Evolutionary conservation across 2,329 filamentous ascomycete genomes (phyloP).

Genomic region (Phoma herbarum): DNA sequence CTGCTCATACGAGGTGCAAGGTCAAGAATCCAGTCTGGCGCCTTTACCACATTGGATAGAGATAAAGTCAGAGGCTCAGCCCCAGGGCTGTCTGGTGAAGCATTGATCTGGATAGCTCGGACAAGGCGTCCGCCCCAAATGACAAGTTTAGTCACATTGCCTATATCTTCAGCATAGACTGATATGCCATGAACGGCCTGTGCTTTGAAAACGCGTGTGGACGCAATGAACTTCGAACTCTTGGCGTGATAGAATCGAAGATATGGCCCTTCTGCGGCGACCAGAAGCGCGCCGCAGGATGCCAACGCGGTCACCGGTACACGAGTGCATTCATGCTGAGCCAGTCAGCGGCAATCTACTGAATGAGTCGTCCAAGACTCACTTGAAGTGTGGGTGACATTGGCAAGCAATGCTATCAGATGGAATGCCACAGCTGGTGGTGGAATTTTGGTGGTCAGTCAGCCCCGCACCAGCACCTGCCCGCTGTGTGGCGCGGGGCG

Average conservation of each 20-base stretch:
- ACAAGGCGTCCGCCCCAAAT: constrained; percentile 56
- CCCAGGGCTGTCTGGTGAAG: constrained; percentile 34
- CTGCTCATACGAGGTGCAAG: constrained; percentile 31
- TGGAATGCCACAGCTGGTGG: constrained; percentile 25
- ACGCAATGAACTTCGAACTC: constrained; percentile 34
- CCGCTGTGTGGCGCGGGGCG: constrained; percentile 26
- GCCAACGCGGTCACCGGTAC: constrained; percentile 58
- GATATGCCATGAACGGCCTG: constrained; percentile 79
- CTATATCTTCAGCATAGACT: constrained; percentile 45
- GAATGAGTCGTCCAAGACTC: constrained; percentile 22
- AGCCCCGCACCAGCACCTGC: constrained; percentile 37
- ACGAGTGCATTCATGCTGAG: constrained; percentile 51
- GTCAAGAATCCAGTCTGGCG: constrained; percentile 52
- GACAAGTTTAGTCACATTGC: constrained; percentile 39
- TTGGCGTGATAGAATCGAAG: constrained; percentile 51
- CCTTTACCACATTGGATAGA: constrained; percentile 34
- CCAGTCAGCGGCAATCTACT: constrained; percentile 23
- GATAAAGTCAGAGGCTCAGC: constrained; percentile 29
- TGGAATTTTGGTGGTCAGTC: constrained; percentile 47
- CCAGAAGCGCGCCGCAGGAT: constrained; percentile 47
- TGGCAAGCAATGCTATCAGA: constrained; percentile 30
- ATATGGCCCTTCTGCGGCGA: constrained; percentile 56
- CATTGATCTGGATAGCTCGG: constrained; percentile 53
- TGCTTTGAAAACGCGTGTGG: constrained; percentile 66
- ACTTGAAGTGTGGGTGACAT: constrained; percentile 49